Evolutionary conservation across 2,329 filamentous ascomycete genomes (phyloP).

Genomic region (Aspergillus glaucus): DNA sequence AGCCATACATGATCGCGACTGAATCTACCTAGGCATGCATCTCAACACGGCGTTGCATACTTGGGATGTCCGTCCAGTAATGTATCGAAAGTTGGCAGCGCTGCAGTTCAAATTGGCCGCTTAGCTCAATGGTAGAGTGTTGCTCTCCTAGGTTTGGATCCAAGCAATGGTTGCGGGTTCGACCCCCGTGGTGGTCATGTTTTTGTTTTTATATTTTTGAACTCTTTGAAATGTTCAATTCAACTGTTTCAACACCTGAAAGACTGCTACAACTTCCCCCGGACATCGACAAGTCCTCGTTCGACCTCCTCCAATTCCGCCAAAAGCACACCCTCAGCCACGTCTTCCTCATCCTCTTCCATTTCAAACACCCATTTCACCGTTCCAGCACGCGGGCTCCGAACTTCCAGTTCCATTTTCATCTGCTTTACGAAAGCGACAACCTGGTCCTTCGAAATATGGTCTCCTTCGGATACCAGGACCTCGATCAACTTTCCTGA

Average conservation of each 20-base stretch:
- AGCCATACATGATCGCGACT: no score
- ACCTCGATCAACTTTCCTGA: conserved; percentile 56
- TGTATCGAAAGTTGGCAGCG: neutral
- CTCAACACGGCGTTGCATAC: no score
- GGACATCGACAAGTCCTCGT: conserved; percentile 15
- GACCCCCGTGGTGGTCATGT: neutral
- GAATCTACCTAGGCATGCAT: no score
- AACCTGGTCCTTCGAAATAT: conserved; percentile 45
- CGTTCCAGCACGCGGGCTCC: conserved; percentile 43
- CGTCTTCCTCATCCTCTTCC: conserved; percentile 47
- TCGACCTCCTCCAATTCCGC: conserved; percentile 43
- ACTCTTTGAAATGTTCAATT: neutral
- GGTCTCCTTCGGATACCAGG: conserved; percentile 48
- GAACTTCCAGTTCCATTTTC: conserved; percentile 64
- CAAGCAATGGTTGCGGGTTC: conserved; percentile 2
- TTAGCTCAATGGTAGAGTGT: conserved; percentile 2
- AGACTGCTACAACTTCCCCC: conserved; percentile 23
- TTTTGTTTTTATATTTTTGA: neutral
- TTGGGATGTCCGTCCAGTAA: neutral
- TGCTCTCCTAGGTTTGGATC: neutral
- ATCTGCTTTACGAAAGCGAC: conserved; percentile 59
- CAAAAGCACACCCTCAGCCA: conserved; percentile 50
- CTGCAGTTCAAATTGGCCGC: neutral
- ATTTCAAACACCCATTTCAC: conserved; percentile 49
- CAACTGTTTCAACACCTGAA: neutral